Base-by-base conservation (phyloP, 805 yeast genomes). In the Brettanomyces sp. region DNA sequence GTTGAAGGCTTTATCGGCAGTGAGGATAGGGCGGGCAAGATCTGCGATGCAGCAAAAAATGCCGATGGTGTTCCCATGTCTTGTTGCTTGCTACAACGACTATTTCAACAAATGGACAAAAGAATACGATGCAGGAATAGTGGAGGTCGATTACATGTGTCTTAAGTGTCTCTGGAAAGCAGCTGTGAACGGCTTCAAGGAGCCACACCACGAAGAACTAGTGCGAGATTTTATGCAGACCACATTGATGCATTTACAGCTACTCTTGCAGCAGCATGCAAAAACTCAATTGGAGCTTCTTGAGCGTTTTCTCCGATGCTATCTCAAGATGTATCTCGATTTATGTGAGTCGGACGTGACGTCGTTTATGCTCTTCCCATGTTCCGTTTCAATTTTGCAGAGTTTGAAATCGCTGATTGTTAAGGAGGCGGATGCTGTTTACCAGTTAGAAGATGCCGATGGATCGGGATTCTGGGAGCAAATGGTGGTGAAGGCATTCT, bases 1-100 rank as follows among this genome's bases (percentile, higher is more conserved):
- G 3, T 72, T 90, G 51, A 93, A 93, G 62, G 70, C 76, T 3
- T 63, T 91, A 24, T 73, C 90, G 1, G 67, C 82, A 46, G 89
- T 90, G 1, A 71, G 90, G 53, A 85, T 91, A 34, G 98, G 98
- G 5, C 75, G 87, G 50, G 79, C 91, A 3, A 75, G 85, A 54
- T 80, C 81, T 22, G 86, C 88, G 0, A 72, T 89, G 76, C 93
- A 84, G 58, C 68, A 77, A 42, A 80, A 84, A 49, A 75, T 85
- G 0, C 86, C 87, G 0, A 62, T 76, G 3, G 63, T 90, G 2
- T 70, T 82, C 8, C 79, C 83, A 0, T 65, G 77, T 2, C 60
- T 88, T 36, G 73, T 80, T 23, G 74, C 77, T 47, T 65, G 81
- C 43, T 89, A 89, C 60, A 54, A 71, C 21, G 58, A 67, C 18